A percentile compares a stretch with the other conserved stretches of the same genome.
Evolutionary conservation across 2,329 filamentous ascomycete species (phyloP).

Genomic region (Ophiostoma himal-ulmi): DNA sequence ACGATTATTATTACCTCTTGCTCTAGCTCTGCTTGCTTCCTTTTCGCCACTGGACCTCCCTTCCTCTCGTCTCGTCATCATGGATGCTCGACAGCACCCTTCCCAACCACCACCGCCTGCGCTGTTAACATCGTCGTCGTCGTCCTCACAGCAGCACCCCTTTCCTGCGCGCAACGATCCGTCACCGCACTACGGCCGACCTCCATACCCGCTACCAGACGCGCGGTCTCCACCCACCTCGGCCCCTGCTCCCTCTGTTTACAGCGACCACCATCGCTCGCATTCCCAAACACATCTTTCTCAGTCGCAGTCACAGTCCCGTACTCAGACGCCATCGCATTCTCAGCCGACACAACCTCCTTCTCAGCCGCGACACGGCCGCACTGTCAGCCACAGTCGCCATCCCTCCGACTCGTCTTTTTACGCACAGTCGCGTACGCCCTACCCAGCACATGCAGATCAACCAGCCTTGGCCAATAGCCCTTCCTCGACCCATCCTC

Average conservation of each 20-base stretch:
- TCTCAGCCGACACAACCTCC: conserved; percentile 10
- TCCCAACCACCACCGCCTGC: conserved; percentile 26
- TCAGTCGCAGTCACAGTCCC: conserved; percentile 20
- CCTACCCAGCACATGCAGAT: conserved; percentile 32
- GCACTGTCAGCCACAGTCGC: conserved; percentile 28
- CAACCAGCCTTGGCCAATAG: not conserved
- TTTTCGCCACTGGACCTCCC: not conserved
- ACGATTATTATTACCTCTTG: not conserved
- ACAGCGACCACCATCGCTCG: conserved; percentile 29
- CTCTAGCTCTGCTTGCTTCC: not conserved
- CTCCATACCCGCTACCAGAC: conserved; percentile 29
- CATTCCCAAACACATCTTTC: not conserved
- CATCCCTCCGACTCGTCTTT: conserved; percentile 41
- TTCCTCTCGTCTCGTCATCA: conserved; percentile 28
- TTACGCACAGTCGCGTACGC: conserved; percentile 35
- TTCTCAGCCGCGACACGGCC: conserved; percentile 4
- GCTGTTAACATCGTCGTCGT: conserved; percentile 15
- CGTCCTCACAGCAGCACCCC: conserved; percentile 28
- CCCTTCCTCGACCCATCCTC: conserved; percentile 18
- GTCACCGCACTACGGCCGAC: conserved; percentile 33
- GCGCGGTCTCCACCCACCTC: conserved; percentile 27
- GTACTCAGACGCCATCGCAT: conserved; percentile 21
- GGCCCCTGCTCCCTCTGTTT: conserved; percentile 29
- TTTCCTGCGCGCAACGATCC: conserved; percentile 33
- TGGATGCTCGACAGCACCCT: conserved; percentile 36